Conservation (phyloP, 2,329 filamentous ascomycete genomes). For the Penicillium sp. region DNA sequence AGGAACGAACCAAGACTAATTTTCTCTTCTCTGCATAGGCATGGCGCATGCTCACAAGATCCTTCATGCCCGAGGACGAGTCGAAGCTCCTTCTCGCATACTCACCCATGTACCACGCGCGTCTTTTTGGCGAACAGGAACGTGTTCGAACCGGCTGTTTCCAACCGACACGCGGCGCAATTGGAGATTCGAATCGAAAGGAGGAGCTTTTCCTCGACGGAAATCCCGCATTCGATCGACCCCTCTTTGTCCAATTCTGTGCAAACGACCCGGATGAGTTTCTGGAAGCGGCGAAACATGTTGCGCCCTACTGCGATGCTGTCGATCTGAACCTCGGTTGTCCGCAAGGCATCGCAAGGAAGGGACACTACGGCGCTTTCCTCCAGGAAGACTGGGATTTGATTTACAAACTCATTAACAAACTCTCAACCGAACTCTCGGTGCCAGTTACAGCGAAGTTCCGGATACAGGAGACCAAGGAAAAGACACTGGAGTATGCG, state of each 20-base stretch:
- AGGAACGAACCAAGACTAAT: background rate
- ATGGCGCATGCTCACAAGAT: slow-evolving; percentile 95
- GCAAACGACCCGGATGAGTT: slow-evolving; percentile 54
- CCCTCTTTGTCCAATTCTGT: slow-evolving; percentile 96
- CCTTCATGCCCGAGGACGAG: slow-evolving; percentile 74
- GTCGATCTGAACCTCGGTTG: slow-evolving; percentile 95
- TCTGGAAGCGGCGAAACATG: slow-evolving; percentile 70
- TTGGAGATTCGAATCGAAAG: slow-evolving; percentile 24
- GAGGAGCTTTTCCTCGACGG: slow-evolving; percentile 73
- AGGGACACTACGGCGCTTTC: slow-evolving; percentile 91
- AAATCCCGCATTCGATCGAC: slow-evolving; percentile 80
- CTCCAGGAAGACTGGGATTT: slow-evolving; percentile 89
- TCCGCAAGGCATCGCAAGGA: slow-evolving; percentile 90
- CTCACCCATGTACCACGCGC: slow-evolving; percentile 94
- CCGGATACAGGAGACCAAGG: slow-evolving; percentile 80
- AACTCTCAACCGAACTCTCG: slow-evolving; percentile 74
- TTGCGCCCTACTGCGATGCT: slow-evolving; percentile 87
- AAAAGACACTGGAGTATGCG: slow-evolving; percentile 87
- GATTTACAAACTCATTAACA: slow-evolving; percentile 80
- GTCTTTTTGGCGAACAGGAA: slow-evolving; percentile 76
- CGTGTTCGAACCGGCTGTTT: slow-evolving; percentile 82
- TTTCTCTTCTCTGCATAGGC: slow-evolving; percentile 65
- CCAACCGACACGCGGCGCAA: slow-evolving; percentile 62
- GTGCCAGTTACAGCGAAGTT: slow-evolving; percentile 96
- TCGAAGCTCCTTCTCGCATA: slow-evolving; percentile 77